Percentiles rank a stretch among this genome's conserved stretches.
Evolutionary conservation across 2,329 filamentous ascomycete species (phyloP).

Genomic region (Epichloe bromicola): DNA sequence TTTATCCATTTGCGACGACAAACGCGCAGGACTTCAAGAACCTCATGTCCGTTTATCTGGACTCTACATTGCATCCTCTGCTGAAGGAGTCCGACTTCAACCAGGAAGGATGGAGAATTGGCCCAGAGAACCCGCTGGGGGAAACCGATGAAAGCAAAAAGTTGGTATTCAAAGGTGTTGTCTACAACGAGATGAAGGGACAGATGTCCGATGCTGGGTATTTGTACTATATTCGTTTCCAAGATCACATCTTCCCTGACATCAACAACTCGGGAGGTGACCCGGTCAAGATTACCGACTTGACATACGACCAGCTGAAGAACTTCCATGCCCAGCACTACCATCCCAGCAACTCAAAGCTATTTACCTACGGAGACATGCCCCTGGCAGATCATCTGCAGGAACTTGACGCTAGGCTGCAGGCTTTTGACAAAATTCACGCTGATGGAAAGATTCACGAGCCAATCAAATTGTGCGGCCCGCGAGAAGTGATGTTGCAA

Average conservation of each 20-base stretch:
- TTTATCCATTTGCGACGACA: slow-evolving; percentile 94
- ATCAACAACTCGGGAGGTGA: slow-evolving; percentile 97
- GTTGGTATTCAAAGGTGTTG: slow-evolving; percentile 90
- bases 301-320: slow-evolving; percentile 81
- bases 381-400: slow-evolving; percentile 67
- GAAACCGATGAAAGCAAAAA: slow-evolving; percentile 45
- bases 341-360: slow-evolving; percentile 92
- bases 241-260: slow-evolving; percentile 85
- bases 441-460: slow-evolving; percentile 61
- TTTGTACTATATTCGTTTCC: slow-evolving; percentile 88
- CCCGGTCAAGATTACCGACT: slow-evolving; percentile 87
- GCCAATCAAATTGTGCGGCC: slow-evolving; percentile 61
- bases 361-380: slow-evolving; percentile 93
- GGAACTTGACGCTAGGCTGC: slow-evolving; percentile 64
- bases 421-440: slow-evolving; percentile 56
- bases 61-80: slow-evolving; percentile 82
- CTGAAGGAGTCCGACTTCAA: slow-evolving; percentile 85
- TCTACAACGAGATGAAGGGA: slow-evolving; percentile 99
- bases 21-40: slow-evolving; percentile 94
- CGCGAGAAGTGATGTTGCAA: slow-evolving; percentile 54
- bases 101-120: slow-evolving; percentile 94
- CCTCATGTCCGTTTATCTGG: slow-evolving; percentile 89
- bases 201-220: slow-evolving; percentile 98
- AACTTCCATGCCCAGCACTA: slow-evolving; percentile 88
- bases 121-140: slow-evolving; percentile 75